These are phyloP conservation scores for Lactarius sanguifluus DNA, from an alignment of 768 basidiomycete species.

Conservation along the genomic window DNA sequence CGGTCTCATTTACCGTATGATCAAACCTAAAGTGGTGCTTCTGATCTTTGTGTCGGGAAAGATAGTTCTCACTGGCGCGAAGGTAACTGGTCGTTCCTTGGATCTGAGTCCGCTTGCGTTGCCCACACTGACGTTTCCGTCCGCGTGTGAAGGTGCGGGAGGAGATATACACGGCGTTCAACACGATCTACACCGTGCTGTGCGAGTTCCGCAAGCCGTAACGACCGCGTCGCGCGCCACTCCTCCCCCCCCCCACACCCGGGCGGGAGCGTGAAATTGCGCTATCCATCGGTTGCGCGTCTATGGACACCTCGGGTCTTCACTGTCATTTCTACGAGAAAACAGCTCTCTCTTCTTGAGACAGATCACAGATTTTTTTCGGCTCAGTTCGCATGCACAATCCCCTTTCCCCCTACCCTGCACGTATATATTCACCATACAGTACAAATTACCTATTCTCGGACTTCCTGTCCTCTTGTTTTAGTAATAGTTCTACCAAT, in stretches of 20 bases:
- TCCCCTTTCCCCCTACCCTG: conserved; percentile 20
- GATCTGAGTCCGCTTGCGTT: background rate
- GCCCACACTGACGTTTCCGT: conserved; percentile 43
- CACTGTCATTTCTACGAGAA: conserved; percentile 1
- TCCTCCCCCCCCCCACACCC: conserved; percentile 22
- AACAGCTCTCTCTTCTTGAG: conserved; percentile 2
- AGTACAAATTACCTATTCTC: conserved; percentile 22
- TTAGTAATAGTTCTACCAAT: conserved; percentile 27
- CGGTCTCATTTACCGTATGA: conserved; percentile 98
- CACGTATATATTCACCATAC: conserved; percentile 29
- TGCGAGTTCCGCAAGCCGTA: conserved; percentile 92
- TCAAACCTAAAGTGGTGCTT: conserved; percentile 98
- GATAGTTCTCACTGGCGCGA: conserved; percentile 98
- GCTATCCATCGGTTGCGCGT: background rate
- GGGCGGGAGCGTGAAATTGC: conserved; percentile 14
- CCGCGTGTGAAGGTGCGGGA: conserved; percentile 75
- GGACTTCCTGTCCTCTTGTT: conserved; percentile 23
- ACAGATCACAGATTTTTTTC: conserved; percentile 15
- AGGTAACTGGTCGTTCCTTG: conserved; percentile 56
- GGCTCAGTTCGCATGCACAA: conserved; percentile 11
- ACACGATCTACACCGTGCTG: conserved; percentile 97
- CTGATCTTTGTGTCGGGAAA: conserved; percentile 99
- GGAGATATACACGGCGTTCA: conserved; percentile 99
- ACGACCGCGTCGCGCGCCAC: conserved; percentile 24
- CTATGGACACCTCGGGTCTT: conserved; percentile 12